Evolutionary conservation across 2,329 filamentous ascomycete species (phyloP), one percentile per base, ranked within the genome.

Genomic region (Penicillium sp.): DNA sequence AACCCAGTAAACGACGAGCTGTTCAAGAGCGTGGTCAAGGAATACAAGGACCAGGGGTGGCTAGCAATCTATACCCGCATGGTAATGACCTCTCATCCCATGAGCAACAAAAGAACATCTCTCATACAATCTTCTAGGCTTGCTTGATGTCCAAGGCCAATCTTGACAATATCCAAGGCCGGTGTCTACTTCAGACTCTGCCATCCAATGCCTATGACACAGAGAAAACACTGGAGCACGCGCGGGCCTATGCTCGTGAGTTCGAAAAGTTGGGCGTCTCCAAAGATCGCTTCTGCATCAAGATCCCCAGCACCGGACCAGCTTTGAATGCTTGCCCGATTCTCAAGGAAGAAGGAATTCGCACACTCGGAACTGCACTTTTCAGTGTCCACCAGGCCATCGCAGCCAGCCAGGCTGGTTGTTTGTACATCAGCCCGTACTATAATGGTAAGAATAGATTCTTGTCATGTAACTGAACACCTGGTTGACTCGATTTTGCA

Each of bases 381-480:
- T 79, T 81, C 53, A 71, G 73, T 39, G 68, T 81, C 1, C 62
- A 72, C 0, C 78, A 81, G 60, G 79, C 78, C 4, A 76, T 81
- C 50, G 77, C 78, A 2, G 75, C 73, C 32, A 79, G 76, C 41
- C 78, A 81, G 56, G 77, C 78, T 0, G 69, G 72, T 1, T 77
- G 75, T 59, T 64, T 78, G 3, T 80, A 75, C 49, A 77, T 80
- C 60, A 79, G 77, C 56, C 78, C 78, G 3, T 80, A 81, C 49
- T 79, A 73, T 46, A 80, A 80, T 51, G 73, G 75, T 74, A 51
- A 47, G 67, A 23, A n/a, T n/a, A 20, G 6, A 17, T 15, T 13
- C 1, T 40, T 24, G 10, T 17, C 7, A 15, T 26, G 15, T 36
- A 37, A 39, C 8, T 3, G 41, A 10, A 8, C 10, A 36, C 6